These are phyloP conservation scores for Populus hybrid DNA, from an alignment of 441 rosid species.

Conservation along the genomic window DNA sequence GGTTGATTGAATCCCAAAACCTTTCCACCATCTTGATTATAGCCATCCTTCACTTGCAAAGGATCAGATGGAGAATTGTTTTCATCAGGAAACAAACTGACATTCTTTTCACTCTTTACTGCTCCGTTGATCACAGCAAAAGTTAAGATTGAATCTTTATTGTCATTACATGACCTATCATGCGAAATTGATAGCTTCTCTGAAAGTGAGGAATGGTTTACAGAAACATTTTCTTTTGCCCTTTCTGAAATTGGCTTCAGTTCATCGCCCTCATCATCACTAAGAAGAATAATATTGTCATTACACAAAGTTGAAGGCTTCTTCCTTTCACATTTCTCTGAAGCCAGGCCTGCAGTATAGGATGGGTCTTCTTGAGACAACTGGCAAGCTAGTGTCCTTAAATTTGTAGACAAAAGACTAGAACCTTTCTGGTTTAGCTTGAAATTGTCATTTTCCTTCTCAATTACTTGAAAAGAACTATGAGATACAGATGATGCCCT, in stretches of 20 bases:
- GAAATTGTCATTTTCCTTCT: constrained; percentile 19
- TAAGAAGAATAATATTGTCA: constrained; percentile 64
- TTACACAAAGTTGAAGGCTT: constrained; percentile 33
- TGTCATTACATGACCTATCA: constrained; percentile 23
- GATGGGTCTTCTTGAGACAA: constrained; percentile 39
- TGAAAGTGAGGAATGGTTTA: not conserved
- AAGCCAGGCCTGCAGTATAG: constrained; percentile 20
- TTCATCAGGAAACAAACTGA: constrained; percentile 29
- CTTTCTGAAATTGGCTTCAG: constrained; percentile 38
- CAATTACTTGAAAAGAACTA: constrained; percentile 24
- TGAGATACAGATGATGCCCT: constrained; percentile 30
- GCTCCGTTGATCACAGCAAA: constrained; percentile 28
- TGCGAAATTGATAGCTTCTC: constrained; percentile 32
- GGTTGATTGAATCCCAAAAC: constrained; percentile 27
- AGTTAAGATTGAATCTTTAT: constrained; percentile 32
- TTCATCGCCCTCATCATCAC: constrained; percentile 80
- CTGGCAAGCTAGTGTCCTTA: constrained; percentile 31
- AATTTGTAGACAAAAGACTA: constrained; percentile 21
- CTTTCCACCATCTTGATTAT: constrained; percentile 31
- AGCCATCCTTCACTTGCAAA: constrained; percentile 31
- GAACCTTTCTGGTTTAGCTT: constrained; percentile 30
- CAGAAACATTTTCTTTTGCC: constrained; percentile 30
- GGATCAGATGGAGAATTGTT: constrained; percentile 30
- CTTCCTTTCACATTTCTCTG: constrained; percentile 28
- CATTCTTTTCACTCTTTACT: constrained; percentile 27